These are phyloP conservation scores for Casuarina cunninghamiana DNA, from an alignment of 306 rosid species.

Conservation along the genomic window DNA sequence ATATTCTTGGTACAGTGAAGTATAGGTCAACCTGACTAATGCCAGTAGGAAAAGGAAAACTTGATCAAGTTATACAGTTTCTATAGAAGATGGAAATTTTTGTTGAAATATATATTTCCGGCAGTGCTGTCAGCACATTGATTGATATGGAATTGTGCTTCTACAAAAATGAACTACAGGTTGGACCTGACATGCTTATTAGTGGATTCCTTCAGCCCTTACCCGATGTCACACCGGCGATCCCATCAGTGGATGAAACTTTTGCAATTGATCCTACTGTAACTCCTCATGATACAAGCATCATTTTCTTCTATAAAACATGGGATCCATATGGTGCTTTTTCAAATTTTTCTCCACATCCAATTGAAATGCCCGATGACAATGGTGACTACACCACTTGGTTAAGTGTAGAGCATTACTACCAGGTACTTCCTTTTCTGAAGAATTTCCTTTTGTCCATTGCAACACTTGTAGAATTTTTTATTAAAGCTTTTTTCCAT, in stretches of 20 bases:
- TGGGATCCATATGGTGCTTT: constrained; percentile 93
- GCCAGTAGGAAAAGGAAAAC: background rate
- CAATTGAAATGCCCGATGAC: constrained; percentile 64
- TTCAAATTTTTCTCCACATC: constrained; percentile 92
- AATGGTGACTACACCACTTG: constrained; percentile 66
- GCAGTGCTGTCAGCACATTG: constrained; percentile 9
- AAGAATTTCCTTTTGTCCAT: constrained; percentile 11
- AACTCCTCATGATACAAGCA: constrained; percentile 70
- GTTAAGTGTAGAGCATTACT: constrained; percentile 89
- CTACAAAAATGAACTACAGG: constrained; percentile 46
- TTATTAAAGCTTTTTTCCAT: constrained; percentile 5
- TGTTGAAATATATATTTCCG: constrained; percentile 13
- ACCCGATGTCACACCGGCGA: constrained; percentile 68
- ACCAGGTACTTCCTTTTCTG: constrained; percentile 66
- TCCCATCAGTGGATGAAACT: constrained; percentile 80
- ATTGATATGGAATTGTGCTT: constrained; percentile 13
- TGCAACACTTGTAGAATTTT: constrained; percentile 6
- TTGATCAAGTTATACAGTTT: background rate
- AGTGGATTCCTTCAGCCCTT: constrained; percentile 91
- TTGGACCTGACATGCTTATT: constrained; percentile 89
- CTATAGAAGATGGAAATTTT: constrained; percentile 13
- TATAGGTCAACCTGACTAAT: constrained; percentile 2
- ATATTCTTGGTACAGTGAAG: background rate
- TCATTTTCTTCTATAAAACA: constrained; percentile 79
- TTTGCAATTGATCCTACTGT: constrained; percentile 75